Evolutionary conservation across 148 eudicot genomes (phyloP).

Genomic region (Amaranthus cruentus): DNA sequence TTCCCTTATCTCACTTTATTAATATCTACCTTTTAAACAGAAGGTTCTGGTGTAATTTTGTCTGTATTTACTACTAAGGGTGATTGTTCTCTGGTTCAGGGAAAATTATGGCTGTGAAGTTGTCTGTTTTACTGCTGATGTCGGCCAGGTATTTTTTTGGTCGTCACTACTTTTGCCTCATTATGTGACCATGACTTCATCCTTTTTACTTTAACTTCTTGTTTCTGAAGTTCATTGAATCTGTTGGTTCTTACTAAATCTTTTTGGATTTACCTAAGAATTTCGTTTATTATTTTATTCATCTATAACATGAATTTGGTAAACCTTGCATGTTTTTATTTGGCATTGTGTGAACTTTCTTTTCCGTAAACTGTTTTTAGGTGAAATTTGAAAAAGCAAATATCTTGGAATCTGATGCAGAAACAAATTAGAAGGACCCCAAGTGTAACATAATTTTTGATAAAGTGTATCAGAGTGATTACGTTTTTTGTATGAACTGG

Average conservation of each 20-base stretch:
- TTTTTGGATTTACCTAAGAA: no score
- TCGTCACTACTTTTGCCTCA: background rate
- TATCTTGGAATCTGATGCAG: no score
- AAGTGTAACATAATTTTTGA: no score
- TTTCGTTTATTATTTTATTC: no score
- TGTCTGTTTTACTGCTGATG: constrained; percentile 98
- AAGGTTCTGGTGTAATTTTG: background rate
- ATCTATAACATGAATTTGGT: no score
- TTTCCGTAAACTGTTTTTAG: no score
- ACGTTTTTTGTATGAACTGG: no score
- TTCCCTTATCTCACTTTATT: background rate
- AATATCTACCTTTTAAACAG: background rate
- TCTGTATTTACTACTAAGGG: background rate
- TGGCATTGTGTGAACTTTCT: no score
- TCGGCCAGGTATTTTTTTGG: constrained; percentile 71
- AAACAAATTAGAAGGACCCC: no score
- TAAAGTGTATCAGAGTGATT: no score
- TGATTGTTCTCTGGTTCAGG: constrained; percentile 39
- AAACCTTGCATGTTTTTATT: no score
- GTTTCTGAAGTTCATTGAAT: background rate
- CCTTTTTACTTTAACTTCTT: background rate
- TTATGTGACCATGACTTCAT: background rate
- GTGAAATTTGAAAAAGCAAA: no score
- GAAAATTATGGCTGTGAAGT: constrained; percentile 99
- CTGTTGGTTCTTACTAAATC: background rate